Base-by-base conservation (phyloP, 1,284 basidiomycete genomes). In the Leucocoprinus gongylophorus region DNA sequence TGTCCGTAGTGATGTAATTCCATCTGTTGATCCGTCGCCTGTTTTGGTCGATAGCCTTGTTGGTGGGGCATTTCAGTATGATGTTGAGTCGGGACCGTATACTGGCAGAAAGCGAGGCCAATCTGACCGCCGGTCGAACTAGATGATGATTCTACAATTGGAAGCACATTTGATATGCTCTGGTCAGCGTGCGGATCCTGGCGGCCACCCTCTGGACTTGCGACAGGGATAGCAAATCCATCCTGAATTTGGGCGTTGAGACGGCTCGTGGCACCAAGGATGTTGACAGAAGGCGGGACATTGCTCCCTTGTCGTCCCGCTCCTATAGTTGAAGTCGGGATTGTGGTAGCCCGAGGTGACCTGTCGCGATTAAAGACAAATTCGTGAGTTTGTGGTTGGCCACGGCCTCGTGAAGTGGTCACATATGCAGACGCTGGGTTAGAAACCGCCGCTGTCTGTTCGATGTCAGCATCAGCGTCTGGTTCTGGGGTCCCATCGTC, bases 151-250 rank as follows among this genome's bases (percentile, higher is more conserved):
- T 87, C 83, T 2, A 86, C 68, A 32, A 87, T 75, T 15, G 83
- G 81, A 29, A 83, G 71, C 30, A 67, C 66, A 56, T 82, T 77
- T 23, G 78, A 77, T 55, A 82, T 74, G 6, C 72, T 59, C 23
- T 62, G 62, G 45, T 59, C 55, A 9, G 55, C 56, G n/a, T 71
- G 60, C 15, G 48, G 47, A 50, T 65, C 67, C 35, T 65, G 64
- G 28, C 63, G 61, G 50, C 64, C 59, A 35, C 67, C 64, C 33
- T 70, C 67, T 7, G 68, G 59, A 5, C 64, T 60, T 47, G 60
- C 53, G 21, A 60, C 58, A 7, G 64, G 57, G 21, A 63, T 57
- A 26, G 67, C 59, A 23, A 61, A 47, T 9, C 51, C 51, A 38
- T 52, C 55, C 33, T 59, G 60, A 13, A 67, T 62, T 44, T 70